Base-by-base conservation (phyloP, 2,329 filamentous ascomycete species). In the Penicillium sumatraense region DNA sequence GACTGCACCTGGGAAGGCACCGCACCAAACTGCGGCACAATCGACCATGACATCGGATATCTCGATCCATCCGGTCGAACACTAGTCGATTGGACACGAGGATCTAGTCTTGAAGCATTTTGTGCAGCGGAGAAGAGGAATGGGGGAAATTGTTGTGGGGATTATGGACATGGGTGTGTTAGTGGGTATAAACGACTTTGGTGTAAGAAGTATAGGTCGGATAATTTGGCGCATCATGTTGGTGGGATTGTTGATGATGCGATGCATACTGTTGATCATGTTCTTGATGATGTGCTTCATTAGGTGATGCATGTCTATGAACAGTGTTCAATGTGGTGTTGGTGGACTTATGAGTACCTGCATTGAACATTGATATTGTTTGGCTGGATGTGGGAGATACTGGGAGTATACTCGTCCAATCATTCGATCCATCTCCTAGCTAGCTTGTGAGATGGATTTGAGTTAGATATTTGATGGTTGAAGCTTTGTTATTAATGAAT, bases 101-200 rank as follows among this genome's bases (percentile, higher is more conserved):
- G 36, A 16, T 36, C 20, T 5, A 45, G 45, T n/a, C 35, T 47
- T 16, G 53, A 48, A 3, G 31, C 49, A 9, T 29, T 58, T n/a
- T 55, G 56, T 21, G 47, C 35, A 10, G 20, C 38, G 23, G 50
- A 44, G 14, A 57, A 45, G 13, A 16, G 13, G 3, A 3, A 14
- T 4, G 26, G 44, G 21, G 49, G 49, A 2, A 54, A 49, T 21
- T 58, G 56, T 11, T 58, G 56, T 36, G 8, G 13, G 3, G 24
- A 26, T 5, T 58, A 55, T 31, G 56, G 56, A 7, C 31, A 33
- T 35, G 46, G 49, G 2, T 58, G 56, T 31, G 29, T 49, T 20
- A 55, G 42, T 42, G 52, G 56, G 7, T 58, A 58, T n/a, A 58
- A 58, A 21, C 56, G 52, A 5, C 45, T 58, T 5, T 58, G 56